These are phyloP conservation scores for Lactarius evosmus DNA, from an alignment of 768 basidiomycete genomes.

Conservation along the genomic window DNA sequence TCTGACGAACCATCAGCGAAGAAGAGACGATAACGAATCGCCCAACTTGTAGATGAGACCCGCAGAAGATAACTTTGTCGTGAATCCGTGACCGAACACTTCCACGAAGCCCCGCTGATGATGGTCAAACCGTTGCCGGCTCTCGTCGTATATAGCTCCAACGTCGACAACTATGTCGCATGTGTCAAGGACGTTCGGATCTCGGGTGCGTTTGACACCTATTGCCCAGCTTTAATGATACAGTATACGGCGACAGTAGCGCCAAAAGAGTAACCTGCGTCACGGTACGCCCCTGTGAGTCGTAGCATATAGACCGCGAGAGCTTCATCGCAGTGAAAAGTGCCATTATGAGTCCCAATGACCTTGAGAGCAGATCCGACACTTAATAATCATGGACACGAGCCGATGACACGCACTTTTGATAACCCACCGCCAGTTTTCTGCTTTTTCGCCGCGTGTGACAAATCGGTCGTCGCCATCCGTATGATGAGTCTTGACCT, in stretches of 20 bases:
- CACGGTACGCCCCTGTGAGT: constrained; percentile 68
- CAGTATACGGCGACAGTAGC: neutral
- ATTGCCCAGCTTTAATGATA: constrained; percentile 2
- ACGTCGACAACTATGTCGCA: constrained; percentile 98
- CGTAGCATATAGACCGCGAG: constrained; percentile 88
- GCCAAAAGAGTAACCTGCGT: constrained; percentile 53
- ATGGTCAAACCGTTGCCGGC: constrained; percentile 83
- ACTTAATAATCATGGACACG: neutral
- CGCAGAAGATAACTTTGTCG: constrained; percentile 88
- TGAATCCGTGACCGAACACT: constrained; percentile 83
- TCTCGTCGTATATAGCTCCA: constrained; percentile 85
- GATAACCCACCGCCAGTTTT: constrained; percentile 44
- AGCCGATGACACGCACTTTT: constrained; percentile 27
- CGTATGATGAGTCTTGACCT: neutral
- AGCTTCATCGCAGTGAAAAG: constrained; percentile 97
- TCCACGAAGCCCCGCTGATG: constrained; percentile 93
- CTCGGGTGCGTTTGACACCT: constrained; percentile 67
- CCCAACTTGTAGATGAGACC: constrained; percentile 93
- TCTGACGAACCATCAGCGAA: constrained; percentile 39
- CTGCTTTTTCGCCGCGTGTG: constrained; percentile 39
- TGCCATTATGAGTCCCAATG: constrained; percentile 94
- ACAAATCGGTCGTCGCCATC: constrained; percentile 30
- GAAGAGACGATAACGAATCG: neutral
- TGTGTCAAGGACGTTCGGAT: constrained; percentile 63
- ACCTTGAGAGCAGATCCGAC: constrained; percentile 42